These are phyloP conservation scores for Neurospora intermedia DNA, from an alignment of 495 filamentous ascomycete species.

Conservation along the genomic window DNA sequence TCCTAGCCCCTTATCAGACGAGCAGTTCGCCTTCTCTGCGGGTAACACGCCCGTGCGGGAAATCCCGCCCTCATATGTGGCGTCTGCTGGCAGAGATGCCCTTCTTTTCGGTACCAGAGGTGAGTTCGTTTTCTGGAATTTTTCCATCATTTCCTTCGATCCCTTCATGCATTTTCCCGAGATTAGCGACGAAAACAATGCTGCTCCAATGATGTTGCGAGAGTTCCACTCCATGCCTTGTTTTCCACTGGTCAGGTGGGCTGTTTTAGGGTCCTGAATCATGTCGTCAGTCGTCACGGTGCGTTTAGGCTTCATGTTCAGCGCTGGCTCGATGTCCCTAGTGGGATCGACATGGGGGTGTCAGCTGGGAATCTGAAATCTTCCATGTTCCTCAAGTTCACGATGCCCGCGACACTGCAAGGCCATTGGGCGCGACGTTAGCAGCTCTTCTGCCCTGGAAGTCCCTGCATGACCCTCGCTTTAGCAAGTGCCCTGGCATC, in stretches of 20 bases:
- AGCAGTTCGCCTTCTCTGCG: slow-evolving; percentile 16
- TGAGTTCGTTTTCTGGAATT: background rate
- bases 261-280: slow-evolving; percentile 2
- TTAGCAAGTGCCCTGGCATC: background rate
- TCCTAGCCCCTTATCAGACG: slow-evolving; percentile 5
- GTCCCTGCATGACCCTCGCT: background rate
- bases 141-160: background rate
- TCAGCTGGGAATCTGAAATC: background rate
- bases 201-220: background rate
- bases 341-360: background rate
- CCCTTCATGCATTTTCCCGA: background rate
- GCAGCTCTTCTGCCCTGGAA: background rate
- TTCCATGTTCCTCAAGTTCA: background rate
- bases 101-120: slow-evolving; percentile 8
- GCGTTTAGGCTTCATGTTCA: background rate
- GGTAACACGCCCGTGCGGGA: slow-evolving; percentile 11
- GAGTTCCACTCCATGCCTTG: background rate
- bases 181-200: background rate
- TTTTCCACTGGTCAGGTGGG: slow-evolving; percentile 2
- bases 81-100: background rate
- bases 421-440: background rate
- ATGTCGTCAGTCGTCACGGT: background rate
- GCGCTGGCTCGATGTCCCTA: background rate
- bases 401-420: background rate
- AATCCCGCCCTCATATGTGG: slow-evolving; percentile 4